Conservation (phyloP, 106 monocot genomes). For the Acanthochlamys bracteata region DNA sequence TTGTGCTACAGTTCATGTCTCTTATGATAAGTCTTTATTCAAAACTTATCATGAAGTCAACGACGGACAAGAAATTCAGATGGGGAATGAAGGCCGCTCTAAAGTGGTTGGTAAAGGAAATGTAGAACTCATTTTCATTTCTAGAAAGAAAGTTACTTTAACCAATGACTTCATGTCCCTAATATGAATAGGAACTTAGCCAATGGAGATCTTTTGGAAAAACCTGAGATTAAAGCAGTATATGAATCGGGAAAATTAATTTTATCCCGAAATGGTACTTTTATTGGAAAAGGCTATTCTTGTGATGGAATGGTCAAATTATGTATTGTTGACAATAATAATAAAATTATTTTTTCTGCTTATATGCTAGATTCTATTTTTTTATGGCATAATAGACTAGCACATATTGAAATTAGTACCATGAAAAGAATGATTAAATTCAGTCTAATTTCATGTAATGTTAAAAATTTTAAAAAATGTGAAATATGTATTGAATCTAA, state of each 20-base stretch:
- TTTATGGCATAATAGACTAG: conserved; percentile 11
- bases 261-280: background rate
- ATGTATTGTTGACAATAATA: background rate
- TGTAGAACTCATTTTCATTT: too few relatives aligned
- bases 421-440: conserved; percentile 1
- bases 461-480: background rate
- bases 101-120: too few relatives aligned
- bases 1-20: conserved; percentile 1
- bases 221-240: background rate
- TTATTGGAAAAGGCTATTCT: background rate
- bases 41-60: background rate
- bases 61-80: too few relatives aligned
- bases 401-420: conserved; percentile 1
- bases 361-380: background rate
- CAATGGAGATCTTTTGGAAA: background rate
- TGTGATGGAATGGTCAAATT: conserved; percentile 1
- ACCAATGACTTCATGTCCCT: too few relatives aligned
- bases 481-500: conserved; percentile 4
- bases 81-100: too few relatives aligned
- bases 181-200: too few relatives aligned
- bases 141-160: too few relatives aligned
- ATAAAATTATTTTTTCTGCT: conserved; percentile 2
- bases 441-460: background rate
- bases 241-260: conserved; percentile 6
- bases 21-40: background rate